Base-by-base conservation (phyloP, 2,329 filamentous ascomycete species). In the Trichothecium sympodiale region DNA sequence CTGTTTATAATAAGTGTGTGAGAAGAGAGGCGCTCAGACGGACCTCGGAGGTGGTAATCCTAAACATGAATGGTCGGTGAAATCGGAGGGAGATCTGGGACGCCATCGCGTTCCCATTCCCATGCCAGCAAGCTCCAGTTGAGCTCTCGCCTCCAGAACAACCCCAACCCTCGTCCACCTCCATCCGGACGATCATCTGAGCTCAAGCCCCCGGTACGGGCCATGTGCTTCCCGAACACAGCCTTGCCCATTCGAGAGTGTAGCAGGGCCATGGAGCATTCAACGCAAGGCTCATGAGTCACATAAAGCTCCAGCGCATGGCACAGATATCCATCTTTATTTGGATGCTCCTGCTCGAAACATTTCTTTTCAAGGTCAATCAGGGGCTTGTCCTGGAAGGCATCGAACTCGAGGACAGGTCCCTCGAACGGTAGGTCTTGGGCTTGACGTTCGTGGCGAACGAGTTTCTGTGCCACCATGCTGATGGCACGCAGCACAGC, bases 241-340 rank as follows among this genome's bases (percentile, higher is more conserved):
- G 88, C 83, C 36, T 82, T 79, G 31, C 84, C 80, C 69, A 98
- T 94, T 34, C 91, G 77, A 8, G 89, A 95, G 54, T 96, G 88
- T 16, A 96, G 69, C 47, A 96, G 82, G 2, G 85, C 91, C 91
- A 96, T 96, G 26, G 83, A 86, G 60, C 91, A 98, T 74, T 94
- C 93, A 41, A 94, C 74, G 54, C 91, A 98, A 5, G 91, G 91
- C 60, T 98, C 91, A 52, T 96, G 88, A 3, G 88, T 94, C 41
- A 93, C 69, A 61, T 95, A 96, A 38, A 98, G 74, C 57, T 96
- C 89, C 20, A 98, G 71, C 37, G 86, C 84, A 46, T 94, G 86
- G 60, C 89, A 96, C 15, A 98, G 76, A 55, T 98, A 98, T 36
- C 89, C 89, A 46, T 86, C 83, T 23, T 74, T 71, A 44, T 68